Evolutionary conservation across 2,329 filamentous ascomycete genomes (phyloP), one percentile per base, ranked within the genome.

Genomic region (Fusarium sp.): DNA sequence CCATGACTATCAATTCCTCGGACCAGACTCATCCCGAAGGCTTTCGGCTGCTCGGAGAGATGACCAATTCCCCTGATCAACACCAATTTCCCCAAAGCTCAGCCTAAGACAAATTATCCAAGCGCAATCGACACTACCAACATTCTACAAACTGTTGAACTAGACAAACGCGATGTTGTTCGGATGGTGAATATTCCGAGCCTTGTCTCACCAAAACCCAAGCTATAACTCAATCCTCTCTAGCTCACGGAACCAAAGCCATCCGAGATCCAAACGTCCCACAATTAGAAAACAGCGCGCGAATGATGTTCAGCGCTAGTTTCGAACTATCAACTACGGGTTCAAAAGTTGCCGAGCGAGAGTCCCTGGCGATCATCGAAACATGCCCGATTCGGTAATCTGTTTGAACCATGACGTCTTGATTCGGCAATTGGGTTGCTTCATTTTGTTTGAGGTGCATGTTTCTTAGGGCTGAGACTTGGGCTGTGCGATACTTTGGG

Each of bases 281-380:
- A 47, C 51, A 63, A 6, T 28, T 28, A 10, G 22, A 26, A 49
- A 15, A 44, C 31, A 48, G 59, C 35, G 20, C 7, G 52, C 58
- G 47, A 74, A 66, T 72, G 51, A 70, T 13, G 1, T 10, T 4
- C 26, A 22, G 10, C 55, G 28, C 71, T 74, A 74, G 55, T 47
- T 22, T 31, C 22, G 17, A 41, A 36, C 69, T 69, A 70, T 69
- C 24, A 8, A 13, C 5, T 11, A 49, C 71, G 71, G 72, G 7
- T 65, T 17, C n/a, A 7, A 31, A n/a, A 59, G 47, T 31, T 72
- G 13, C 72, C 72, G 71, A 55, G 62, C 26, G 13, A 15, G n/a
- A 56, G 58, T 66, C n/a, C 72, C 72, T 74, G 72, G 33, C 47
- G 67, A 74, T 72, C 71, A 35, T 35, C 48, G n/a, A 51, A 24